Evolutionary conservation across 2,329 filamentous ascomycete species (phyloP).

Genomic region (Penicillium olsonii): DNA sequence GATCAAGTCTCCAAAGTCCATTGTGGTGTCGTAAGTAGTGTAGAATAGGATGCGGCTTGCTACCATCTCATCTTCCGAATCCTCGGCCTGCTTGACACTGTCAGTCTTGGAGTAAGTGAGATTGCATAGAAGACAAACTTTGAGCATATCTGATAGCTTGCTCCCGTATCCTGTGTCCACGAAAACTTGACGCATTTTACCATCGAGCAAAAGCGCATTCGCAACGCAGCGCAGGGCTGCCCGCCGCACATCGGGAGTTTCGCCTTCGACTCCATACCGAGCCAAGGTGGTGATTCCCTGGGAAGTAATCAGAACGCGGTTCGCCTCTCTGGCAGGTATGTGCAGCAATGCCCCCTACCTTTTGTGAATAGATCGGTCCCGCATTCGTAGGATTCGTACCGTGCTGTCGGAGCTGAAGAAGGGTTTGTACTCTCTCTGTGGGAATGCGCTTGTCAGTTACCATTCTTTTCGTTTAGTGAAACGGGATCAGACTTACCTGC

Average conservation of each 20-base stretch:
- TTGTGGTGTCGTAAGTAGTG: constrained; percentile 72
- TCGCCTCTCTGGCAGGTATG: not conserved
- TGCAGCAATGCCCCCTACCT: constrained; percentile 52
- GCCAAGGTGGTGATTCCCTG: constrained; percentile 75
- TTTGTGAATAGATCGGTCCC: constrained; percentile 79
- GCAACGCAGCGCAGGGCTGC: constrained; percentile 81
- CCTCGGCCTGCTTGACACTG: constrained; percentile 57
- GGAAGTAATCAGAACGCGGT: constrained; percentile 9
- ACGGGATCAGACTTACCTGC: constrained; percentile 54
- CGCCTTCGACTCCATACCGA: constrained; percentile 70
- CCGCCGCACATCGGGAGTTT: constrained; percentile 64
- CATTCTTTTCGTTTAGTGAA: not conserved
- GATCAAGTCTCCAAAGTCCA: constrained; percentile 67
- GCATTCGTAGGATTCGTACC: constrained; percentile 72
- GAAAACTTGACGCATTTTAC: constrained; percentile 69
- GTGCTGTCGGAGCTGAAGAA: constrained; percentile 72
- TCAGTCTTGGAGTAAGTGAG: not conserved
- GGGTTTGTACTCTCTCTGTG: constrained; percentile 42
- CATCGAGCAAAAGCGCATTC: constrained; percentile 75
- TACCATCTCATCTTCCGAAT: constrained; percentile 83
- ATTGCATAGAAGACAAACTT: constrained; percentile 39
- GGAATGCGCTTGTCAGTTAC: constrained; percentile 2
- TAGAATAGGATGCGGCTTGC: constrained; percentile 77
- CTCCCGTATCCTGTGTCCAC: constrained; percentile 68
- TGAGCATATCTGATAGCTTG: constrained; percentile 70